phyloP scores from a whole-genome alignment of 2,329 filamentous ascomycete species.

The Pseudogymnoascus sp. region DNA sequence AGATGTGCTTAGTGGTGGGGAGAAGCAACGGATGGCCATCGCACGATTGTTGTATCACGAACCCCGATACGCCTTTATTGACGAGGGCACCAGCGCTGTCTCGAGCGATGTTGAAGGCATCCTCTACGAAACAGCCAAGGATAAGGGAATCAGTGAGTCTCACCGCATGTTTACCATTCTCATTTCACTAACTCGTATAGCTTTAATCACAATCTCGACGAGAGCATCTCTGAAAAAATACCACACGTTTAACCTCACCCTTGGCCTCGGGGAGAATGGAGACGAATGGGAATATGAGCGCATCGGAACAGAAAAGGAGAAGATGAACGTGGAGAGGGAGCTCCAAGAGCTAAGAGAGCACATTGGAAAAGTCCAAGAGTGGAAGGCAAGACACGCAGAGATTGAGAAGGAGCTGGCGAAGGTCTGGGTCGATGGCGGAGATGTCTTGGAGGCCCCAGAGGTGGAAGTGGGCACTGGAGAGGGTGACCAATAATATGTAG shows the following conservation, averaged over 20 bases:
- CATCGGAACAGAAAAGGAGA: constrained; percentile 89
- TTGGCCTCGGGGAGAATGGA: constrained; percentile 74
- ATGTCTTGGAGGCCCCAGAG: constrained; percentile 5
- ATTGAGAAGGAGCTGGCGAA: constrained; percentile 72
- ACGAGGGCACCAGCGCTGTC: constrained; percentile 92
- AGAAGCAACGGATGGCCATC: constrained; percentile 94
- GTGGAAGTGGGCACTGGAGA: background rate
- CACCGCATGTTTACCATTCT: background rate
- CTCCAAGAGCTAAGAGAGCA: constrained; percentile 75
- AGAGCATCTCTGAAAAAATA: constrained; percentile 92
- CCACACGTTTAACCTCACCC: constrained; percentile 81
- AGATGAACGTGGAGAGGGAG: constrained; percentile 87
- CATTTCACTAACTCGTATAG: constrained; percentile 33
- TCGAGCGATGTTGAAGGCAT: constrained; percentile 91
- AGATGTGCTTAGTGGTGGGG: constrained; percentile 90
- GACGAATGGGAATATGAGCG: constrained; percentile 88
- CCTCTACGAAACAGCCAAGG: constrained; percentile 87
- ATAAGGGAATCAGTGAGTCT: constrained; percentile 79
- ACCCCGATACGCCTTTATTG: constrained; percentile 86
- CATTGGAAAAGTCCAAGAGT: constrained; percentile 72
- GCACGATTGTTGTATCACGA: constrained; percentile 90
- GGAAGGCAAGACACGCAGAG: constrained; percentile 69
- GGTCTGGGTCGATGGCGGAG: constrained; percentile 28
- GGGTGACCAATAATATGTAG: background rate
- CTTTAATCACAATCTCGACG: constrained; percentile 91